Base-by-base conservation (phyloP, 257 asterid genomes). In the Gentiana macrophylla region DNA sequence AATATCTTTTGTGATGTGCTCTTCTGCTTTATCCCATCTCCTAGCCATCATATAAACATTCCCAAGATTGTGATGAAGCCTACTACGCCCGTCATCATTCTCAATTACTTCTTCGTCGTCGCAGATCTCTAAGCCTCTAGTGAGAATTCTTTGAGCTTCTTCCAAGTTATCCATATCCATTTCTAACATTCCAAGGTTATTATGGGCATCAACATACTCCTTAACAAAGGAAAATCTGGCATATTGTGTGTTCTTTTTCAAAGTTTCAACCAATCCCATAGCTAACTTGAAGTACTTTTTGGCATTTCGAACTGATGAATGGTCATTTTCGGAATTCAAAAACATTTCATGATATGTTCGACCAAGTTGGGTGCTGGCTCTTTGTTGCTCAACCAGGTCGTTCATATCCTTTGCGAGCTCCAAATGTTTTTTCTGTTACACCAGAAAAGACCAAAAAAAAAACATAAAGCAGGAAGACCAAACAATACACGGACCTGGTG, bases 21-120 rank as follows among this genome's bases (percentile, higher is more conserved):
- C 74, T 34, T 54, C 61, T 47, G 97, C 98, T 46, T 67, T 72
- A 44, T 69, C 75, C 98, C 97, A 88, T 60, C 68, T 71, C 81
- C 95, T 85, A 57, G 88, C 71, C 71, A 81, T 90, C 66, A 78
- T 59, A 73, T 80, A 85, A 62, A 88, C 88, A 65, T 67, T 81
- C 56, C 98, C 98, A 58, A 92, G 97, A 73, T 88, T 88, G 77
- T 92, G 94, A 63, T 88, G 95, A 67, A 89, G 97, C 86, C 97
- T 89, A 68, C 90, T 81, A 51, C 97, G 98, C 1, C 83, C 70
- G 66, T 75, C 97, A 71, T 79, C 89, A 66, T 75, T 58, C 69
- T 74, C 90, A 12, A 13, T n/a, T 56, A 92, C 75, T 72, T 92
- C 98, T 74, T 92, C 98, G 75, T 81, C 94, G 48, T 88, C 84